Percentiles rank a stretch among this genome's conserved stretches.
phyloP scores from a whole-genome alignment of 352 stramenopile species.

The Globisporangium orthogonon region DNA sequence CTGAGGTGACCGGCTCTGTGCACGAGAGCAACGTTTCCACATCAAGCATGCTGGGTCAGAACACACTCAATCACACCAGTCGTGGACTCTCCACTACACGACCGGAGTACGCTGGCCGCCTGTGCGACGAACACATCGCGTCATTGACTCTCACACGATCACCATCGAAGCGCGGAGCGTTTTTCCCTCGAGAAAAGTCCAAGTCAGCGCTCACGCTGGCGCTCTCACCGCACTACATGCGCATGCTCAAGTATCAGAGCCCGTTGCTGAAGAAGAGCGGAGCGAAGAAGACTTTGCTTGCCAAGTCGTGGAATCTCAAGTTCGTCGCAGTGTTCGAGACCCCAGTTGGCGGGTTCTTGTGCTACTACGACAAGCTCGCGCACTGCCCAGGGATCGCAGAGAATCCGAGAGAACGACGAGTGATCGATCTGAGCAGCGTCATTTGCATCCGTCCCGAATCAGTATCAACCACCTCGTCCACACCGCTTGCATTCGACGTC shows the following conservation, averaged over 20 bases:
- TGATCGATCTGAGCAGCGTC: slow-evolving; percentile 65
- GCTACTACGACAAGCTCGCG: slow-evolving; percentile 65
- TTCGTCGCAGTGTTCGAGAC: slow-evolving; percentile 50
- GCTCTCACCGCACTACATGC: slow-evolving; percentile 37
- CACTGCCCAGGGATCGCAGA: slow-evolving; percentile 55
- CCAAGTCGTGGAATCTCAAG: slow-evolving; percentile 54
- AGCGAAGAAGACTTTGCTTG: slow-evolving; percentile 46
- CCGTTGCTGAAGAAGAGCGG: slow-evolving; percentile 38
- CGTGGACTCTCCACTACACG: slow-evolving; percentile 4
- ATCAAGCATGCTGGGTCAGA: slow-evolving; percentile 17
- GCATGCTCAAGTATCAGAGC: slow-evolving; percentile 54
- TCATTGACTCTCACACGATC: slow-evolving; percentile 18
- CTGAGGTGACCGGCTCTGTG: slow-evolving; percentile 11
- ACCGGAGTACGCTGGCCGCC: slow-evolving; percentile 2
- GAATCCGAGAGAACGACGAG: slow-evolving; percentile 38
- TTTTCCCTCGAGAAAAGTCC: slow-evolving; percentile 22
- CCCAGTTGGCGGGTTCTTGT: slow-evolving; percentile 54
- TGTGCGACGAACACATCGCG: slow-evolving; percentile 30
- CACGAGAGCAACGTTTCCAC: slow-evolving; percentile 16
- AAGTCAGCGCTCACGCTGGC: slow-evolving; percentile 21
- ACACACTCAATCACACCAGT: slow-evolving; percentile 5
- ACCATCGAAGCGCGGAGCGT: slow-evolving; percentile 22
- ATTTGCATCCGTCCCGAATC: slow-evolving; percentile 61
- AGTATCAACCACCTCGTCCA: slow-evolving; percentile 8
- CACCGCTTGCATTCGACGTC: slow-evolving; percentile 51